Evolutionary conservation across 257 asterid genomes (phyloP), one percentile per base, ranked within the genome.

Genomic region (Solanum medicagineum): DNA sequence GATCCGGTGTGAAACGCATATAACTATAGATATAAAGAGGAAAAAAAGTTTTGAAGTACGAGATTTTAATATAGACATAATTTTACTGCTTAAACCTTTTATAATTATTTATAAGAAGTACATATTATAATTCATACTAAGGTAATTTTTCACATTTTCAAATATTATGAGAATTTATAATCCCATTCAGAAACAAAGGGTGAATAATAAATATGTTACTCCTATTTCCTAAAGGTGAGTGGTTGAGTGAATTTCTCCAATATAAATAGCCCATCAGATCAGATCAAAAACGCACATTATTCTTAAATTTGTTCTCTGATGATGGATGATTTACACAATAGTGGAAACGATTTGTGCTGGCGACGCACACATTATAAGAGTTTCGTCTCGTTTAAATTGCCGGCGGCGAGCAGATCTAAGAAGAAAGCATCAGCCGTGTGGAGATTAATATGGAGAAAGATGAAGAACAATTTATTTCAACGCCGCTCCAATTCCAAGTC

Each of bases 391-490:
- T 66, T 81, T 36, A 45, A 75, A 4, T 42, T 55, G 42, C 86
- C 83, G 1, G 84, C 79, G 7, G 19, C 7, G 40, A 87, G 65
- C 16, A 86, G 88, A 85, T 89, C 97, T 88, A 88, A 83, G 90
- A 88, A 84, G 59, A 71, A 20, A 60, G 14, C 55, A 45, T 0
- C 86, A 69, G 59, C 92, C 7, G 88, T 90, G 5, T 93, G 97
- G 96, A 89, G 85, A 24, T 89, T 86, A 65, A 77, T 94, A n/a
- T 94, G 97, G 98, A 91, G 91, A 90, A 95, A 93, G 92, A 86
- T 92, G 42, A 92, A 87, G 93, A 92, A 92, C 22, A 91, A 83
- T 82, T 59, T 88, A 55, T 88, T 89, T 36, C 81, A 82, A 12
- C 70, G 85, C 5, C 81, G 90, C 7, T 88, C 94, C 5, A 89